These are phyloP conservation scores for Phylloporus sp. DNA, from an alignment of 768 basidiomycete genomes.

Conservation along the genomic window DNA sequence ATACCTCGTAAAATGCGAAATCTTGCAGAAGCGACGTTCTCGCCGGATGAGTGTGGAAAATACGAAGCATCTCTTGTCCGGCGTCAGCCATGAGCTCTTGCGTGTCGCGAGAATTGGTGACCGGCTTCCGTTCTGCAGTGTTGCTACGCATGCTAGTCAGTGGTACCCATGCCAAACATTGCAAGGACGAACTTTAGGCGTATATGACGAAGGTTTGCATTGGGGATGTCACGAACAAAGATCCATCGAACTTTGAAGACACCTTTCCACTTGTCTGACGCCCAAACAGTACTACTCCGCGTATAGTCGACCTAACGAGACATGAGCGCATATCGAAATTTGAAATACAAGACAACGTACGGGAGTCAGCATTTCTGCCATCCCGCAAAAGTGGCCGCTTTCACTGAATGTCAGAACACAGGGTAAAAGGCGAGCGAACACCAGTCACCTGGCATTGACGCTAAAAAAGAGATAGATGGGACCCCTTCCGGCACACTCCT, in stretches of 20 bases:
- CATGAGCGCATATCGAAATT: neutral
- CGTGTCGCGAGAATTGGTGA: conserved; percentile 96
- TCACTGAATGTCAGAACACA: conserved; percentile 8
- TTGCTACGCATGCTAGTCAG: conserved; percentile 52
- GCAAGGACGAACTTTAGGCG: conserved; percentile 57
- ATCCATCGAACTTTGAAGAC: conserved; percentile 99
- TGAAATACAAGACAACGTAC: conserved; percentile 38
- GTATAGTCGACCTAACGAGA: conserved; percentile 76
- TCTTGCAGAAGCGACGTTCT: conserved; percentile 92
- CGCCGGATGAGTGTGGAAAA: conserved; percentile 90
- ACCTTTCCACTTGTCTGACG: conserved; percentile 99
- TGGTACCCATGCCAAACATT: conserved; percentile 1
- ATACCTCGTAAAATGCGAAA: conserved; percentile 86
- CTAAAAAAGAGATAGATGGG: conserved; percentile 99
- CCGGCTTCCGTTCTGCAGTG: conserved; percentile 96
- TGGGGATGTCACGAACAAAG: conserved; percentile 93
- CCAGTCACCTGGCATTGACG: conserved; percentile 76
- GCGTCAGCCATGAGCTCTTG: conserved; percentile 95
- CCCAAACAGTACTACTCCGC: conserved; percentile 95
- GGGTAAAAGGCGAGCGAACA: neutral
- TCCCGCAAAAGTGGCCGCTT: conserved; percentile 96
- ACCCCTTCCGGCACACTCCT: conserved; percentile 84
- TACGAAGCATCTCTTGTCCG: conserved; percentile 93
- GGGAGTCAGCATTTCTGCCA: conserved; percentile 96
- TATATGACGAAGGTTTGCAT: conserved; percentile 84